Evolutionary conservation across 208 protist genomes (phyloP).

Genomic region (Crithidia brevicula): DNA sequence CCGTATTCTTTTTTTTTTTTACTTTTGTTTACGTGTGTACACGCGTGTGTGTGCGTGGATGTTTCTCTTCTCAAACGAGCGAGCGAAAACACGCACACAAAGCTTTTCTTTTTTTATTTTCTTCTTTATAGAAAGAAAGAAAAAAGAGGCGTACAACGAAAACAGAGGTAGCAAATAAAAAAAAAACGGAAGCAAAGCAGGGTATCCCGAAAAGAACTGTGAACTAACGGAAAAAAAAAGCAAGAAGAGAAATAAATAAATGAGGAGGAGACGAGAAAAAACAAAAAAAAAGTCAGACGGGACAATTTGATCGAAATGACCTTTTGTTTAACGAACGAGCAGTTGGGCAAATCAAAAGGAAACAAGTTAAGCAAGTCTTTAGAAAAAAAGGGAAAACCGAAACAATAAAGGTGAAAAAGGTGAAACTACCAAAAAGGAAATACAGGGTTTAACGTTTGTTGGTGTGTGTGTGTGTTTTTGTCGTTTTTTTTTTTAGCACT

Average conservation of each 20-base stretch:
- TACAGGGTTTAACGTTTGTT: no score
- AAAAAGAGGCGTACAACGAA: slow-evolving; percentile 1
- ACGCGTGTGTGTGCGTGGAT: background rate
- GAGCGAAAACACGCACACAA: background rate
- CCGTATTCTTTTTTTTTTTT: slow-evolving; percentile 16
- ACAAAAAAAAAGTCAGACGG: slow-evolving; percentile 21
- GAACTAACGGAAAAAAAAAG: no score
- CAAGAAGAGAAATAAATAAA: background rate
- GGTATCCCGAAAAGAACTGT: no score
- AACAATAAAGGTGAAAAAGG: no score
- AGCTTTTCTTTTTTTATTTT: no score
- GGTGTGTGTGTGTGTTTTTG: background rate
- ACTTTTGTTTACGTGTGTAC: no score
- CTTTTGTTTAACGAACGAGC: background rate
- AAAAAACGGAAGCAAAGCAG: background rate
- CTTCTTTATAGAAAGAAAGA: slow-evolving; percentile 4
- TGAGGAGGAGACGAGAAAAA: slow-evolving; percentile 1
- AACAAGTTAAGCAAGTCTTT: no score
- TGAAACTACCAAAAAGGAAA: slow-evolving; percentile 1
- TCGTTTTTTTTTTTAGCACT: background rate
- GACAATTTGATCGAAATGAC: no score
- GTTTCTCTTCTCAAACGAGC: slow-evolving; percentile 8
- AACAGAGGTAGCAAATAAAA: slow-evolving; percentile 4
- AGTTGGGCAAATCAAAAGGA: no score
- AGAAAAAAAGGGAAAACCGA: no score